Evolutionary conservation across 176 grass and related monocot genomes (phyloP), one percentile per base, ranked within the genome.

Genomic region (Rhynchospora tenuis): DNA sequence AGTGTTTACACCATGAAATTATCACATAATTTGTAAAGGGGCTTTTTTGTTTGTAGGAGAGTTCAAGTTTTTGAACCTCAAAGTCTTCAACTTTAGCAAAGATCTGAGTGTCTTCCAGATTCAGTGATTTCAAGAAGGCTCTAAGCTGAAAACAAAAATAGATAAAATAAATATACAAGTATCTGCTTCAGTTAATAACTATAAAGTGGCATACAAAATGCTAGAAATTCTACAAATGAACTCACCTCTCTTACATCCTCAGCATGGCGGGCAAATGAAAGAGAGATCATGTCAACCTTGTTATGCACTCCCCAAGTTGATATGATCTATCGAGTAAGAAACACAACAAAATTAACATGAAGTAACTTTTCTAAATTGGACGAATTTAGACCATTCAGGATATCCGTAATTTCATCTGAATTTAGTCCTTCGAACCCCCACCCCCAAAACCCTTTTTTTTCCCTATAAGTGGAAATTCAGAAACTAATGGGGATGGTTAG

Each of bases 251-350:
- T 87, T 38, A 97, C 90, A 84, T 99, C 96, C 46, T 99, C 84
- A 82, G 86, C 88, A 89, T 86, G 85, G 75, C 96, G 96, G 58
- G 96, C 93, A 91, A 90, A 92, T n/a, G 96, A 99, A 87, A 99
- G 89, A 10, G 96, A 99, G 76, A 99, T 89, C 59, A 99, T 91
- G 75, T 99, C 96, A 82, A 99, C 88, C 50, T 80, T 93, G 80
- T 99, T 99, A 8, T 63, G 15, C 56, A 84, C 81, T 46, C 91
- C 96, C 96, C 96, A 98, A 81, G 96, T 95, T 89, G 93, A 93
- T 63, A 98, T 95, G 38, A 98, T 82, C 96, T 98, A 83, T 88
- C 67, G 13, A 76, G 73, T 27, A 15, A 55, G 47, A 50, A 79
- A 13, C 60, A 83, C 24, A 79, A 16, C 17, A 70, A 70, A 67